Conservation (phyloP, 129 eudicot species). For the Chrysanthemum seticuspe region DNA sequence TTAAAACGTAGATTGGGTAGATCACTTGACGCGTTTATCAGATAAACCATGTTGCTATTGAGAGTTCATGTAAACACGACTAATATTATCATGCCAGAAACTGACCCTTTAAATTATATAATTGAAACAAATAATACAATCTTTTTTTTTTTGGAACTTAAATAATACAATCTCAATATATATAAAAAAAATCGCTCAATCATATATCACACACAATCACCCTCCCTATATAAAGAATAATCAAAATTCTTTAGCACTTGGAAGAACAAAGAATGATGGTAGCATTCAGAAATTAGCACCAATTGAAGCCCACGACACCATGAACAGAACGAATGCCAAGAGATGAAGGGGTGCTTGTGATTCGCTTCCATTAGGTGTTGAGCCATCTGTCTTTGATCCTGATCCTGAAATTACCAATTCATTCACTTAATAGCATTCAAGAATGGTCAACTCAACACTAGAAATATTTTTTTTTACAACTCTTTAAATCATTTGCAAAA, state of each 20-base stretch:
- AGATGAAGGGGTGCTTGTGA: slow-evolving; percentile 26
- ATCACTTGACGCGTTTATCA: too few relatives aligned
- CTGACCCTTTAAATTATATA: slow-evolving; percentile 4
- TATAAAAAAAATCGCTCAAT: slow-evolving; percentile 8
- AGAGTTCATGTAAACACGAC: slow-evolving; percentile 2
- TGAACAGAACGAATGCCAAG: slow-evolving; percentile 26
- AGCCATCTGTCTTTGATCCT: slow-evolving; percentile 53
- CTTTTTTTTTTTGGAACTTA: neutral
- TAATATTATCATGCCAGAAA: neutral
- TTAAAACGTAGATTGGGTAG: too few relatives aligned
- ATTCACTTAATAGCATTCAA: neutral
- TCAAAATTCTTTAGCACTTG: neutral
- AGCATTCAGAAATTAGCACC: slow-evolving; percentile 27
- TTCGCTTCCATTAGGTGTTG: slow-evolving; percentile 38
- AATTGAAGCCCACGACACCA: slow-evolving; percentile 36
- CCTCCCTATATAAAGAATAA: slow-evolving; percentile 20
- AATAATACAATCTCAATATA: slow-evolving; percentile 5
- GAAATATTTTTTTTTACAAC: too few relatives aligned
- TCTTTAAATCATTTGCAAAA: too few relatives aligned
- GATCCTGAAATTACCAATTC: slow-evolving; percentile 29
- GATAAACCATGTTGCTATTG: neutral
- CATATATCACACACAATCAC: slow-evolving; percentile 3
- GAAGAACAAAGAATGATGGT: slow-evolving; percentile 9
- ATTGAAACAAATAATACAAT: slow-evolving; percentile 13
- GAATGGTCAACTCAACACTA: too few relatives aligned